Conservation (phyloP, 2,329 filamentous ascomycete species). For the Diaporthe velutina region DNA sequence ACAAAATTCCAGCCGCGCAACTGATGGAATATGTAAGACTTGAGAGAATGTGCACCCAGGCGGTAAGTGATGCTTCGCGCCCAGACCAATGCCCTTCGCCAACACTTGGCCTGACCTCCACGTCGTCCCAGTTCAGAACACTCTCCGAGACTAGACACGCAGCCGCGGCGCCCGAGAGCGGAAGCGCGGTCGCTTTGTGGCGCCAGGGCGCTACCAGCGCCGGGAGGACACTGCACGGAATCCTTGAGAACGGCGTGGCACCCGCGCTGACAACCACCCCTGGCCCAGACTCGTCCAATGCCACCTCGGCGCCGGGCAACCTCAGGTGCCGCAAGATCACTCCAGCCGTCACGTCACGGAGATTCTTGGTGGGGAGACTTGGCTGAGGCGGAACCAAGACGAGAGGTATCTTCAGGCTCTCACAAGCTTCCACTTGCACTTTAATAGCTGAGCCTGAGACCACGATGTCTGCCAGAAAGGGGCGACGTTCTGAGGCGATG, state of each 20-base stretch:
- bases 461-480: constrained; percentile 10
- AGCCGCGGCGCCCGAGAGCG: neutral
- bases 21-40: neutral
- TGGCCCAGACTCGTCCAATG: neutral
- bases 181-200: neutral
- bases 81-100: neutral
- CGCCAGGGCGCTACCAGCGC: neutral
- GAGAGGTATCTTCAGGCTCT: constrained; percentile 17
- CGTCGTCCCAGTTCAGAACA: constrained; percentile 18
- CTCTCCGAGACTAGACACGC: constrained; percentile 11
- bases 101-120: neutral
- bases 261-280: neutral
- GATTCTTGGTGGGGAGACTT: neutral
- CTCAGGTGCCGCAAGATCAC: neutral
- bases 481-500: neutral
- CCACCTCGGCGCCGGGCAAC: neutral
- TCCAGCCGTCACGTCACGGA: neutral
- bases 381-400: constrained; percentile 6
- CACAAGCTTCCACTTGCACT: constrained; percentile 1
- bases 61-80: neutral
- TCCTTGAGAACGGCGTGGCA: neutral
- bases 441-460: constrained; percentile 6
- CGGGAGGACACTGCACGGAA: neutral
- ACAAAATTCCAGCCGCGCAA: neutral
- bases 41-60: neutral